These are phyloP conservation scores for Pseudocercospora vitis DNA, from an alignment of 2,329 filamentous ascomycete species.

Conservation along the genomic window DNA sequence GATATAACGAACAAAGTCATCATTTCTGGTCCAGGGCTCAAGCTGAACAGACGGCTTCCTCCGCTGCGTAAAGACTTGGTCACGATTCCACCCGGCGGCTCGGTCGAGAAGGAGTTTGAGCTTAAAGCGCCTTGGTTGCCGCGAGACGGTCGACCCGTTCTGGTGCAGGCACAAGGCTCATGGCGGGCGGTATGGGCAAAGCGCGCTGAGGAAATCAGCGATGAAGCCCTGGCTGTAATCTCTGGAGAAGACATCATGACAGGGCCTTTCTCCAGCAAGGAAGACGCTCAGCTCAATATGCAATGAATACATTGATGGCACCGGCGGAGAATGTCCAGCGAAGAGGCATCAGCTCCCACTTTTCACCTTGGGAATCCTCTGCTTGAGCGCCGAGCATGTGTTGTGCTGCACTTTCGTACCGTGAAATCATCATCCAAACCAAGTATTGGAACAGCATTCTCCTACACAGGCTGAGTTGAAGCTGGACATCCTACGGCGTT, in stretches of 20 bases:
- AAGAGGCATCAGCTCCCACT: too few species aligned
- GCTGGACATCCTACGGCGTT: background rate
- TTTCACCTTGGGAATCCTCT: too few species aligned
- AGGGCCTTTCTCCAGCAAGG: conserved; percentile 19
- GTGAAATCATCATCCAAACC: too few species aligned
- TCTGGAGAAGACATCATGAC: conserved; percentile 12
- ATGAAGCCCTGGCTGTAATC: conserved; percentile 26
- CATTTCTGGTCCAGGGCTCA: conserved; percentile 36
- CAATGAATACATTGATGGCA: too few species aligned
- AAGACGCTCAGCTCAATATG: conserved; percentile 18
- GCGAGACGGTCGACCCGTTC: conserved; percentile 39
- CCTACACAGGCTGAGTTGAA: background rate
- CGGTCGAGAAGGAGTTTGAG: conserved; percentile 39
- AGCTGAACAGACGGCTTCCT: conserved; percentile 42
- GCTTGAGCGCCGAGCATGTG: too few species aligned
- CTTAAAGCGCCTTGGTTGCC: conserved; percentile 43
- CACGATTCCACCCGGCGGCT: conserved; percentile 38
- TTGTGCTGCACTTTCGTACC: too few species aligned
- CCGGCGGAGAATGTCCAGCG: too few species aligned
- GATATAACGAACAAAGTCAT: conserved; percentile 33
- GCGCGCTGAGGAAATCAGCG: conserved; percentile 17
- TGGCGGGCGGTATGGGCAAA: conserved; percentile 41
- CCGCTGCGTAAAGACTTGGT: conserved; percentile 40
- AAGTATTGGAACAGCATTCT: too few species aligned
- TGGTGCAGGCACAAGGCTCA: conserved; percentile 37